A percentile compares a stretch with the other conserved stretches of the same genome.
phyloP scores from a whole-genome alignment of 768 basidiomycete genomes.

The Russula griseocarnosa region DNA sequence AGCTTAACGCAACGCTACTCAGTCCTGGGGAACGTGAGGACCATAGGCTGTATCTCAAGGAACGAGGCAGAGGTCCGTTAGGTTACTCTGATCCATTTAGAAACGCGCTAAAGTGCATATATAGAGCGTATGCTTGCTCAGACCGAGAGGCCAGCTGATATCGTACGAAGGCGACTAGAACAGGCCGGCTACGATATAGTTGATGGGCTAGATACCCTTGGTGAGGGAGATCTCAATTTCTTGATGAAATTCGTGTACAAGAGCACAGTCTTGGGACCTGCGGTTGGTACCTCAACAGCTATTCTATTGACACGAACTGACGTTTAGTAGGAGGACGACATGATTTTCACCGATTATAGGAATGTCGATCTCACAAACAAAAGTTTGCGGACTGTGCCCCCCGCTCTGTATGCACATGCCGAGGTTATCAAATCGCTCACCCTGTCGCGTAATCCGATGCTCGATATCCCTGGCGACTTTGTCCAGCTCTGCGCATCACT shows the following conservation, averaged over 20 bases:
- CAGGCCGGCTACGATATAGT: constrained; percentile 85
- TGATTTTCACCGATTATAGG: constrained; percentile 66
- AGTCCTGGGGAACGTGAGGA: constrained; percentile 49
- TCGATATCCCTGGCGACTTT: constrained; percentile 95
- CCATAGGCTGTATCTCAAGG: constrained; percentile 70
- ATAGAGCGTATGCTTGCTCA: constrained; percentile 79
- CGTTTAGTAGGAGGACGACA: constrained; percentile 61
- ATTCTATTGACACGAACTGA: constrained; percentile 4
- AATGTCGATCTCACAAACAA: constrained; percentile 77
- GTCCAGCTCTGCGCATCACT: constrained; percentile 82
- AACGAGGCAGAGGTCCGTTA: constrained; percentile 65
- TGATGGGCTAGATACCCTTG: constrained; percentile 75
- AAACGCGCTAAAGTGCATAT: constrained; percentile 1
- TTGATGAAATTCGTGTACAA: constrained; percentile 90
- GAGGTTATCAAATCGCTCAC: constrained; percentile 80
- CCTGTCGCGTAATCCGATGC: constrained; percentile 90
- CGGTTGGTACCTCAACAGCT: constrained; percentile 42
- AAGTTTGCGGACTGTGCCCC: constrained; percentile 82
- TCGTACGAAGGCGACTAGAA: constrained; percentile 76
- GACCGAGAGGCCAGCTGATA: constrained; percentile 79
- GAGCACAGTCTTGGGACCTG: constrained; percentile 59
- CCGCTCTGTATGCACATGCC: constrained; percentile 79
- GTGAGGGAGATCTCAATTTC: constrained; percentile 75
- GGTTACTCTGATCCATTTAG: constrained; percentile 1
- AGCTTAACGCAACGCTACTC: constrained; percentile 56